Evolutionary conservation across 352 stramenopile species (phyloP), one percentile per base, ranked within the genome.

Genomic region (Phytophthora ramorum): DNA sequence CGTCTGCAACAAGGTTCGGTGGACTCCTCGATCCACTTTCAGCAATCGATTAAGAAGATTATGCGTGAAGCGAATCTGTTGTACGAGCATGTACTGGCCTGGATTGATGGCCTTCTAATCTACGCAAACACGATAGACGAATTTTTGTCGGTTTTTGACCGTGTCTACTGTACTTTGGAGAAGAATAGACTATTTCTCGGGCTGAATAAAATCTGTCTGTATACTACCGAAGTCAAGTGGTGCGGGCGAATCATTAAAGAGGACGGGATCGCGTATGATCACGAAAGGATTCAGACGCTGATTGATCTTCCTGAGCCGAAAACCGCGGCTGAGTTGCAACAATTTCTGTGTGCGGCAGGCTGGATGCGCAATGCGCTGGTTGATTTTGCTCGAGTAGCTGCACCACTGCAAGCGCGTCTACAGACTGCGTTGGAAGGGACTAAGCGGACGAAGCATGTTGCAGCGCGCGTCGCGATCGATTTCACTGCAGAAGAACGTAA

Each of bases 351-450:
- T 46, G 49, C 49, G 5, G 17, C 49, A 16, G 49, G 49, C 8
- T 57, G 49, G 49, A 57, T 57, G 49, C 17, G 49, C 6, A 57
- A 57, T 22, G 20, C 49, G 19, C 14, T 57, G 34, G 34, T 57
- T 17, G 34, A 57, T 22, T 30, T 57, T 35, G 49, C 49, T 35
- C 49, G 49, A 46, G 49, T 57, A 16, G 49, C 49, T 46, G 49
- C 49, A 14, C 49, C 49, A 22, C 20, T 57, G 7, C 49, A 57
- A 22, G 34, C 30, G 6, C 49, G 34, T 24, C 20, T 57, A 13
- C 49, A 47, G 28, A 6, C 17, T 20, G 49, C 34, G 3, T 19
- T 57, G 3, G 49, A 16, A 13, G 49, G 49, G 13, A 24, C 34
- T 24, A 57, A 55, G 32, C 48, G 17, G 4, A 55, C 48, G 3